phyloP scores from a whole-genome alignment of 495 filamentous ascomycete species.

The Lasiosphaeria hispida region DNA sequence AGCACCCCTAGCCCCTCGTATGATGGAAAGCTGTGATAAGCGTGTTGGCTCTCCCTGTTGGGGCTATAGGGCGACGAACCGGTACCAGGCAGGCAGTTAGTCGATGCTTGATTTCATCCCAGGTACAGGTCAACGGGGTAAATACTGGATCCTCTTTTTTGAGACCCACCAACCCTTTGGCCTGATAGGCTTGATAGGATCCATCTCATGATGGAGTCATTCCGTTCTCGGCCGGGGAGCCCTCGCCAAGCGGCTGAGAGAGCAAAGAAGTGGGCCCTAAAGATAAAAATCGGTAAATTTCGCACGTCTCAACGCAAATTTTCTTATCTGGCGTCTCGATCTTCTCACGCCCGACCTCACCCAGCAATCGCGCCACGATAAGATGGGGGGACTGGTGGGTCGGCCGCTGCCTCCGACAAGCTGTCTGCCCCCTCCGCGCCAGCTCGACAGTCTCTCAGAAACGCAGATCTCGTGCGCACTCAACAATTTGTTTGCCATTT shows the following conservation, averaged over 20 bases:
- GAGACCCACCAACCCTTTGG: no score
- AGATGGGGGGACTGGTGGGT: background rate
- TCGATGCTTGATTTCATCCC: no score
- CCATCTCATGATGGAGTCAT: constrained; percentile 9
- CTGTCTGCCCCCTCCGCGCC: constrained; percentile 28
- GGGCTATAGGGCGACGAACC: no score
- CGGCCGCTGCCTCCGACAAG: constrained; percentile 26
- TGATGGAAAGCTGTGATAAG: no score
- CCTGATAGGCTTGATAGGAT: no score
- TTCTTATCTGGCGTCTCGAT: background rate
- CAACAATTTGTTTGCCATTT: constrained; percentile 26
- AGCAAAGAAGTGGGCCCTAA: background rate
- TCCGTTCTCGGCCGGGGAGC: background rate
- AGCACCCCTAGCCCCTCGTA: no score
- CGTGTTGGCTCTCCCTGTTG: no score
- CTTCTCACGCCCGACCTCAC: background rate
- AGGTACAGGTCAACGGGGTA: no score
- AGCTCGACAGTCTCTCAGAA: constrained; percentile 13
- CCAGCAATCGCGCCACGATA: background rate
- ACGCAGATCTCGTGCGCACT: constrained; percentile 20
- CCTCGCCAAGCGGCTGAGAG: no score
- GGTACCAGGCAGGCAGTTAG: no score
- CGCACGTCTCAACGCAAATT: background rate
- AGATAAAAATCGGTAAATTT: background rate
- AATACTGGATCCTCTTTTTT: no score